A percentile compares a stretch with the other conserved stretches of the same genome.
Conservation (phyloP, 768 basidiomycete genomes). For the Cantharellus cinnabarinus region DNA sequence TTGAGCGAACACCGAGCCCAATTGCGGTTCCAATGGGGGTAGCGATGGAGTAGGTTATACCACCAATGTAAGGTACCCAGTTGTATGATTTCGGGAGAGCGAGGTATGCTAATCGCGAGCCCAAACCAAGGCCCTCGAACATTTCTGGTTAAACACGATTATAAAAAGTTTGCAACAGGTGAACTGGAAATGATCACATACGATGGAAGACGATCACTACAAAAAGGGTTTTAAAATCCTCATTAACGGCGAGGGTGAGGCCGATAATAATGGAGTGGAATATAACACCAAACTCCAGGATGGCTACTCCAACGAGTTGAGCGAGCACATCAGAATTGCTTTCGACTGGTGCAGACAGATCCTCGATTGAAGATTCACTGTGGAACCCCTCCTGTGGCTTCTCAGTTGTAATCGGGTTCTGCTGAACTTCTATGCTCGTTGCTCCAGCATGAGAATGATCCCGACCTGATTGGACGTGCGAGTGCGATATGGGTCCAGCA, state of each 20-base stretch:
- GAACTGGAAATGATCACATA: constrained; percentile 23
- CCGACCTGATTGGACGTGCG: neutral
- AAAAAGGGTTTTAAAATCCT: constrained; percentile 66
- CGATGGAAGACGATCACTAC: constrained; percentile 83
- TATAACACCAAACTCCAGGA: constrained; percentile 85
- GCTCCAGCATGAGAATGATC: neutral
- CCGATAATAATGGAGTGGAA: constrained; percentile 76
- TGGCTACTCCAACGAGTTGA: constrained; percentile 71
- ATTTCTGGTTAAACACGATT: constrained; percentile 32
- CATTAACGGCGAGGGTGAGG: constrained; percentile 77
- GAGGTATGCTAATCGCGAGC: constrained; percentile 70
- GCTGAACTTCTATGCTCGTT: neutral
- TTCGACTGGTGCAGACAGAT: neutral
- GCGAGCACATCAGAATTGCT: constrained; percentile 17
- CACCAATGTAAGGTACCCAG: constrained; percentile 39
- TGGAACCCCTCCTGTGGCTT: no score
- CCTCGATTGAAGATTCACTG: neutral
- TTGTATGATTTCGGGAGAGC: constrained; percentile 32
- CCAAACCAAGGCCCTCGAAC: constrained; percentile 88
- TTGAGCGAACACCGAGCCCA: constrained; percentile 52
- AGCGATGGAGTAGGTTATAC: constrained; percentile 47
- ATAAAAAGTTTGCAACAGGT: neutral
- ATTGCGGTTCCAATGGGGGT: constrained; percentile 79
- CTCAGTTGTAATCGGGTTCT: neutral
- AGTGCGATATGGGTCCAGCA: constrained; percentile 27